A percentile compares a stretch with the other conserved stretches of the same genome.
phyloP scores from a whole-genome alignment of 495 filamentous ascomycete genomes.

The Apodospora peruviana region DNA sequence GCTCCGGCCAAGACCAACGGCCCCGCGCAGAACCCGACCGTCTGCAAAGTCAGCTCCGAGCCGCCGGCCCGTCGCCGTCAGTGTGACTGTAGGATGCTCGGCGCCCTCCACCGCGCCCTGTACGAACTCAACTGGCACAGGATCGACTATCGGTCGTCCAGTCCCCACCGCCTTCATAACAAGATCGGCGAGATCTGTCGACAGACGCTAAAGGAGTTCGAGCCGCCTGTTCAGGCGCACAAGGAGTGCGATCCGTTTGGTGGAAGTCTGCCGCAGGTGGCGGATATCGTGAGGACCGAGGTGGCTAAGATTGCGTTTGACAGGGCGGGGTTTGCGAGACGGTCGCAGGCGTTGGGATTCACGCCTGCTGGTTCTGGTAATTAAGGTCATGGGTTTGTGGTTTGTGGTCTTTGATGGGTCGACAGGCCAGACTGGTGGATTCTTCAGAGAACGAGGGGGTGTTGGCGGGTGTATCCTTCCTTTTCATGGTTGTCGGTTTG shows the following conservation, averaged over 20 bases:
- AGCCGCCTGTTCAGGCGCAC: background rate
- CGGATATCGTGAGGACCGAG: background rate
- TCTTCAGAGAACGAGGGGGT: too few relatives aligned
- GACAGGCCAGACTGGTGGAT: too few relatives aligned
- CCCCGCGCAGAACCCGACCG: background rate
- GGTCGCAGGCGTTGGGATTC: background rate
- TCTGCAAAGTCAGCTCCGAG: background rate
- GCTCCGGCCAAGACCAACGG: background rate
- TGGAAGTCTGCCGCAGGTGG: background rate
- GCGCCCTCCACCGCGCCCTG: background rate
- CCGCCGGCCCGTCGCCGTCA: background rate
- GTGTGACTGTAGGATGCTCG: slow-evolving; percentile 1
- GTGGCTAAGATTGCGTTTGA: background rate
- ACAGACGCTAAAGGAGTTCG: background rate
- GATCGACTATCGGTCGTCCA: background rate
- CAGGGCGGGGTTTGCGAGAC: background rate
- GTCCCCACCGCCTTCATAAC: background rate
- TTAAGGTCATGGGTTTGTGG: too few relatives aligned
- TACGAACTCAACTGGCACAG: background rate
- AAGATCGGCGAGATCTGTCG: background rate
- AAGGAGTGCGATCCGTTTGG: background rate
- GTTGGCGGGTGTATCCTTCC: too few relatives aligned
- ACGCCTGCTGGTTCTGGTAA: background rate
- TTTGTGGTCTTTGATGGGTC: too few relatives aligned
- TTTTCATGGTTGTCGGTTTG: too few relatives aligned